Evolutionary conservation across 2,329 filamentous ascomycete genomes (phyloP).

Genomic region (Fusarium sp.): DNA sequence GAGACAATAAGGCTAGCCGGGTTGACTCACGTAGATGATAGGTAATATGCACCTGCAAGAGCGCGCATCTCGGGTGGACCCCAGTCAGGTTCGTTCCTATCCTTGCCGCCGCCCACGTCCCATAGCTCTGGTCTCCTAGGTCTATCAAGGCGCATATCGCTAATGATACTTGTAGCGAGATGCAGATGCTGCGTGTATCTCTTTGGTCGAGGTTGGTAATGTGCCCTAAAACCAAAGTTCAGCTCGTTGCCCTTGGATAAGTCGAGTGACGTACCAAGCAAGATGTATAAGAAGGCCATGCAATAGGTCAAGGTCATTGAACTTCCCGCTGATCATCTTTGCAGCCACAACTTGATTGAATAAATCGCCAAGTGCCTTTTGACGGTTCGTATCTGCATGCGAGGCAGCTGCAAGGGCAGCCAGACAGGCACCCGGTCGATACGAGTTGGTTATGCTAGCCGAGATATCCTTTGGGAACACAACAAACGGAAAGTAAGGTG

Average conservation of each 20-base stretch:
- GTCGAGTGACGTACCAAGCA: constrained; percentile 42
- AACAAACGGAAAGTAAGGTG: constrained; percentile 47
- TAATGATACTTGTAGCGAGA: constrained; percentile 47
- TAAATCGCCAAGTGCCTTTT: constrained; percentile 36
- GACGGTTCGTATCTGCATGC: constrained; percentile 21
- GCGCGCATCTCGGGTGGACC: constrained; percentile 46
- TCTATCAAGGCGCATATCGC: constrained; percentile 47
- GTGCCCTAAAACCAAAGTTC: constrained; percentile 41
- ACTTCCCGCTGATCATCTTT: constrained; percentile 31
- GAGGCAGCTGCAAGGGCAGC: constrained; percentile 44
- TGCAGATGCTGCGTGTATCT: constrained; percentile 47
- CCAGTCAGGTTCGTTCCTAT: constrained; percentile 41
- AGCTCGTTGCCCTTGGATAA: background rate
- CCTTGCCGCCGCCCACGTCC: constrained; percentile 39
- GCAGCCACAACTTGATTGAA: constrained; percentile 44
- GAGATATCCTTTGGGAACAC: constrained; percentile 30
- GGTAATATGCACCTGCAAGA: constrained; percentile 46
- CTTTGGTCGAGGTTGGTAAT: constrained; percentile 46
- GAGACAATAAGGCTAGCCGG: rapidly evolving
- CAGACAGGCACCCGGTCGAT: constrained; percentile 43
- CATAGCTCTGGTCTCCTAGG: constrained; percentile 43
- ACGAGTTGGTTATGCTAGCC: constrained; percentile 27
- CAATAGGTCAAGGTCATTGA: constrained; percentile 45
- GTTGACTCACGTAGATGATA: constrained; percentile 44
- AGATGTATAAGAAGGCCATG: constrained; percentile 48